Percentiles rank a stretch among this genome's conserved stretches.
Evolutionary conservation across 106 monocot species (phyloP).

Genomic region (Apostasia ramifera): DNA sequence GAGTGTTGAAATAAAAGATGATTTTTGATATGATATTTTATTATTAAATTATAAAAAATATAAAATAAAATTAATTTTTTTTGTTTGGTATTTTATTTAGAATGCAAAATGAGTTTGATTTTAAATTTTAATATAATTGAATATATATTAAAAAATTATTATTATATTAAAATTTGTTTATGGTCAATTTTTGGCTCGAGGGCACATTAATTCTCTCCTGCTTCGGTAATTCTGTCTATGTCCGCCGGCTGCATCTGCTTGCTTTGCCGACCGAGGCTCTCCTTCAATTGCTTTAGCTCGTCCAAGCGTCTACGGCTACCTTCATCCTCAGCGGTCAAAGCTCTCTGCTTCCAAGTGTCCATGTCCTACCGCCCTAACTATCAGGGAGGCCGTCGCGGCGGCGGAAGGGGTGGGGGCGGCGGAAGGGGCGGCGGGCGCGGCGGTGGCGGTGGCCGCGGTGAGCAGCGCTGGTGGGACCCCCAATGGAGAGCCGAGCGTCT

Average conservation of each 20-base stretch:
- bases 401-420: constrained; percentile 8
- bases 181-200: too few relatives aligned
- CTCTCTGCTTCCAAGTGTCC: constrained; percentile 6
- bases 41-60: too few relatives aligned
- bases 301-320: too few relatives aligned
- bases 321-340: not conserved
- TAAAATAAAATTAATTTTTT: too few relatives aligned
- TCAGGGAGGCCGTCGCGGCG: constrained; percentile 17
- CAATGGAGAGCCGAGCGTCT: constrained; percentile 26
- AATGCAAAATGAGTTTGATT: too few relatives aligned
- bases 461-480: constrained; percentile 30
- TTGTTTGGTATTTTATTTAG: too few relatives aligned
- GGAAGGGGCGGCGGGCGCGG: not conserved
- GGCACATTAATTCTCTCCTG: too few relatives aligned
- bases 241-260: not conserved
- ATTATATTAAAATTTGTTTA: too few relatives aligned
- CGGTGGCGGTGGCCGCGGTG: constrained; percentile 6
- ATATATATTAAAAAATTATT: too few relatives aligned
- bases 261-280: not conserved
- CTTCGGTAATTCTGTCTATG: not conserved
- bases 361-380: constrained; percentile 70
- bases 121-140: too few relatives aligned
- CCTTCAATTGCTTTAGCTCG: not conserved
- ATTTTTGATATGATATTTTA: too few relatives aligned
- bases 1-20: too few relatives aligned